Conservation (phyloP, 805 yeast genomes). For the Candida endomychidarum region DNA sequence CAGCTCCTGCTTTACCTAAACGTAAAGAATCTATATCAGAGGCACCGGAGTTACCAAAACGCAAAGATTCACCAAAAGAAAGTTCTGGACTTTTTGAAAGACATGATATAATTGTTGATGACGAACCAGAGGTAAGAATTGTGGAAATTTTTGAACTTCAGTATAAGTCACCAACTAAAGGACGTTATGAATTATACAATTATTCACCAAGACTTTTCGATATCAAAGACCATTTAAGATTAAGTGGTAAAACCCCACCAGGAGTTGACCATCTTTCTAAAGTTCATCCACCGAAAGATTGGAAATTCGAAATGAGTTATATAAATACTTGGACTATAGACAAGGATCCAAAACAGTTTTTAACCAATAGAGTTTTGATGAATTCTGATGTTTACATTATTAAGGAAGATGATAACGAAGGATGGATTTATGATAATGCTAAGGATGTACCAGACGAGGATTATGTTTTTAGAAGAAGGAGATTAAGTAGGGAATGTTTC, state of each 20-base stretch:
- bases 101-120: constrained; percentile 66
- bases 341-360: constrained; percentile 51
- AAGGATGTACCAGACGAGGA: constrained; percentile 25
- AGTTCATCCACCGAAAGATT: constrained; percentile 65
- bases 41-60: constrained; percentile 1
- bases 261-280: constrained; percentile 58
- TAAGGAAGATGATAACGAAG: constrained; percentile 34
- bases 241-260: constrained; percentile 55
- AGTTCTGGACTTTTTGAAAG: constrained; percentile 37
- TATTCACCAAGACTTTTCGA: constrained; percentile 61
- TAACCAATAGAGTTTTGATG: constrained; percentile 42
- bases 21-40: constrained; percentile 6
- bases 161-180: constrained; percentile 57
- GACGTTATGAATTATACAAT: constrained; percentile 60
- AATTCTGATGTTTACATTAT: constrained; percentile 16
- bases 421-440: constrained; percentile 51
- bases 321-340: constrained; percentile 69
- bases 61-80: constrained; percentile 18
- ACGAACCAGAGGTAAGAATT: constrained; percentile 54
- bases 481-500: constrained; percentile 53
- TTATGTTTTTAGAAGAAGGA: constrained; percentile 56
- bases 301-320: constrained; percentile 61
- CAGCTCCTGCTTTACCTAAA: constrained; percentile 6
- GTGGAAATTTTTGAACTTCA: constrained; percentile 82
- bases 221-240: constrained; percentile 38